Base-by-base conservation (phyloP, 441 rosid species). In the Pelargonium myrrhifolium region DNA sequence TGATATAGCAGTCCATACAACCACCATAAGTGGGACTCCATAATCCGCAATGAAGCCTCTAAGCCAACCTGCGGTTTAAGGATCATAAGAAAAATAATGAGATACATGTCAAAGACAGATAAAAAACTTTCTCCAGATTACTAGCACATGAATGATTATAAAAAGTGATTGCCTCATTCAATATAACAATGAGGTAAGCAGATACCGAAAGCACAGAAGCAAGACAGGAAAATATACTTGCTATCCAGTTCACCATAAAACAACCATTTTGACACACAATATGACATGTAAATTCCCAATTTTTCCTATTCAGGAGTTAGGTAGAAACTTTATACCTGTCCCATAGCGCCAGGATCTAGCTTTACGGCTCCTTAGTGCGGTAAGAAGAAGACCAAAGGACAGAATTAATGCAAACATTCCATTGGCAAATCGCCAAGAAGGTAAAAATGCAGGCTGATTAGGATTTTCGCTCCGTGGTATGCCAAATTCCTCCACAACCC, bases 301-400 rank as follows among this genome's bases (percentile, higher is more conserved):
- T 14, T 62, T 62, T 12, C 20, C 42, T 31, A 10, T 28, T 49
- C 37, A 28, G 28, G 62, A 45, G 9, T 17, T 20, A 35, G 20
- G 53, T 65, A 73, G 45, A 62, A 66, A 62, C 66, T 49, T 64
- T 63, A 45, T 83, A 88, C 94, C 94, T 71, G 92, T 63, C 59
- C 89, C 92, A 75, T 88, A 88, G 68, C 86, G 87, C 88, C 92
- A 86, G 17, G 89, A 84, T 77, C 94, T 85, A 71, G 94, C 92
- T 78, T 85, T 88, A 71, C 94, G 89, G 81, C 91, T 88, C 72
- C 72, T 86, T 35, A 86, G 79, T 70, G 88, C 87, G 55, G 89
- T 86, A 39, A 84, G 79, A 73, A 88, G 85, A 76, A 88, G 91
- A 71, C 87, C 89, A 74, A 88, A 88, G 18, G 92, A 85, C 68